These are phyloP conservation scores for Lunularia cruciata DNA, from an alignment of 225 moss, liverwort and hornwort genomes.

Conservation along the genomic window DNA sequence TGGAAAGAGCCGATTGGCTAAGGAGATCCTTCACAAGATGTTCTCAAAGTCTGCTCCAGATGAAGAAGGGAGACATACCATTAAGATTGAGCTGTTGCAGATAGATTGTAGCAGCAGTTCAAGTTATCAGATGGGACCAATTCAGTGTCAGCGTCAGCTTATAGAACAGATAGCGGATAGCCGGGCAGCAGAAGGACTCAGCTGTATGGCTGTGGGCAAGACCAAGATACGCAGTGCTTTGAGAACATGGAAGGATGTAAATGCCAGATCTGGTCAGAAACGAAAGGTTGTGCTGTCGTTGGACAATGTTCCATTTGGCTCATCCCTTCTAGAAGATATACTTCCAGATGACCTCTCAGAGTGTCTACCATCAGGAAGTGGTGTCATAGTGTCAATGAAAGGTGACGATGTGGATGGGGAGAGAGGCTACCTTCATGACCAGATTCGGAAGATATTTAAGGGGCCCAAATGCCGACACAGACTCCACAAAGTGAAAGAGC, in stretches of 20 bases:
- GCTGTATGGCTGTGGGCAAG: neutral
- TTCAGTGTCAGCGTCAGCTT: neutral
- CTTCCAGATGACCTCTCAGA: conserved; percentile 1
- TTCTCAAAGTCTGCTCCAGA: neutral
- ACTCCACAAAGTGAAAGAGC: neutral
- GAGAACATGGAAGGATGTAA: neutral
- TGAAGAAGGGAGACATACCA: neutral
- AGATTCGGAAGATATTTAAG: neutral
- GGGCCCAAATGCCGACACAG: neutral
- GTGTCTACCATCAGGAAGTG: neutral
- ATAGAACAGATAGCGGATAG: neutral
- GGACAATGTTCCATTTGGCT: neutral
- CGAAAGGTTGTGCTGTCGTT: neutral
- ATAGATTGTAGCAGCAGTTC: neutral
- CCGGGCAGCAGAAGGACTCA: neutral
- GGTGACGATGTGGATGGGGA: neutral
- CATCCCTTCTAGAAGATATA: neutral
- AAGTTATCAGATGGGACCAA: neutral
- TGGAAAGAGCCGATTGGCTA: neutral
- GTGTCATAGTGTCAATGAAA: neutral
- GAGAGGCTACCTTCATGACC: neutral
- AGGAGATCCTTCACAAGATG: neutral
- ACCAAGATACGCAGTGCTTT: neutral
- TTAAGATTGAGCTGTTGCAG: neutral
- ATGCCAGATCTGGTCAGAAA: neutral